Percentiles rank a stretch among this genome's conserved stretches.
phyloP scores from a whole-genome alignment of 148 eudicot species.

The Pharnaceum exiguum region DNA sequence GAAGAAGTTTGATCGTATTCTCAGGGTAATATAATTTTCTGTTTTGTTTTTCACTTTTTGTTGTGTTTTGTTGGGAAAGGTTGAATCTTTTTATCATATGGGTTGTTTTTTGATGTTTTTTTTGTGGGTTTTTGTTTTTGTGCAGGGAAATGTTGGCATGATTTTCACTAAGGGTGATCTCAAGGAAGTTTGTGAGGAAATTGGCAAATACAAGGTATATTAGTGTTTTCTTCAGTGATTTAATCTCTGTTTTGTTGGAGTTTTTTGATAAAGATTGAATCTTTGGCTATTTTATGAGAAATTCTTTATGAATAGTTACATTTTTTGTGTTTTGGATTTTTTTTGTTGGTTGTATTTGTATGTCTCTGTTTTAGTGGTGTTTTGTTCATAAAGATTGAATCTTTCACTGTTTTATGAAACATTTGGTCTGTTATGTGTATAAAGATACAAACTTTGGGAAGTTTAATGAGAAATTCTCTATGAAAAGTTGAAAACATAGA shows the following conservation, averaged over 20 bases:
- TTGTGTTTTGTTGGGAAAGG: not conserved
- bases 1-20: slow-evolving; percentile 27
- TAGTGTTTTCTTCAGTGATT: too few species aligned
- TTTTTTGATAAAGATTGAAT: not conserved
- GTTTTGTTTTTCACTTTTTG: not conserved
- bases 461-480: too few species aligned
- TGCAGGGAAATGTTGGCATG: slow-evolving; percentile 58
- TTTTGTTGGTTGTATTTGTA: too few species aligned
- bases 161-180: slow-evolving; percentile 54
- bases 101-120: not conserved
- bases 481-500: too few species aligned
- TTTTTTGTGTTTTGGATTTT: too few species aligned
- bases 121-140: slow-evolving; percentile 7
- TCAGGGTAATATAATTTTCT: slow-evolving; percentile 9
- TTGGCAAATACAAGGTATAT: slow-evolving; percentile 45
- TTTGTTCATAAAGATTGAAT: not conserved
- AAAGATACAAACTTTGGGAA: too few species aligned
- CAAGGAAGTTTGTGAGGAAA: slow-evolving; percentile 55
- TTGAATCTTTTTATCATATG: not conserved
- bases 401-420: not conserved
- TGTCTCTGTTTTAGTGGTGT: not conserved
- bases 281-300: not conserved
- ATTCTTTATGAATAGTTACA: too few species aligned
- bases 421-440: too few species aligned
- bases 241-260: not conserved